Evolutionary conservation across 2,329 filamentous ascomycete genomes (phyloP).

Genomic region (Delphinella strobiligena): DNA sequence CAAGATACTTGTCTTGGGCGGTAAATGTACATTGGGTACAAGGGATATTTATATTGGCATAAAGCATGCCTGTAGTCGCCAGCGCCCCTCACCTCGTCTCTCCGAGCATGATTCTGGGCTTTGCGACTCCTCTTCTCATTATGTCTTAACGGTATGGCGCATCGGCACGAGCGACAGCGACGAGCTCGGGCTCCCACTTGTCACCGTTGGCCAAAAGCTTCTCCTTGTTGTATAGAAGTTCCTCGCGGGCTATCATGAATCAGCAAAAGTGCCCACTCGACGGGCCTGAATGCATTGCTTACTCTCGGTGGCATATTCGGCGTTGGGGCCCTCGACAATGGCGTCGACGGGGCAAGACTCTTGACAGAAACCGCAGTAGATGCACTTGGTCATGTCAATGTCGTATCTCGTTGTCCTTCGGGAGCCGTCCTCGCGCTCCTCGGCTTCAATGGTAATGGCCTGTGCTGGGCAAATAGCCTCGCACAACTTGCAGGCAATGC

Average conservation of each 20-base stretch:
- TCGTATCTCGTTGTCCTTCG: conserved; percentile 94
- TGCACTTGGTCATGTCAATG: conserved; percentile 99
- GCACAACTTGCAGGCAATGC: conserved; percentile 99
- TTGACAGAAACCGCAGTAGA: conserved; percentile 99
- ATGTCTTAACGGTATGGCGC: conserved; percentile 41
- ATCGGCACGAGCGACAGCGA: conserved; percentile 83
- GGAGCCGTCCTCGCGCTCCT: conserved; percentile 92
- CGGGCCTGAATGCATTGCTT: no score
- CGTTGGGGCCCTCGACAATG: conserved; percentile 46
- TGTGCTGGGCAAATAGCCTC: conserved; percentile 96
- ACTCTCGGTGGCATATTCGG: conserved; percentile 13
- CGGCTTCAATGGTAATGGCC: conserved; percentile 97
- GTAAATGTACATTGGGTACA: no score
- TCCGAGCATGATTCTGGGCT: no score
- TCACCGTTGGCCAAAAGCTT: conserved; percentile 41
- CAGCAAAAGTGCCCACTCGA: no score
- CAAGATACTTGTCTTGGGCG: no score
- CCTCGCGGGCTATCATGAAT: conserved; percentile 40
- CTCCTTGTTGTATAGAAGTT: conserved; percentile 97
- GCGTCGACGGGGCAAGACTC: conserved; percentile 98
- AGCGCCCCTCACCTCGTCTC: no score
- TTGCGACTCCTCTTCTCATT: neutral
- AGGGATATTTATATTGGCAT: no score
- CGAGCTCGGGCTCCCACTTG: conserved; percentile 90
- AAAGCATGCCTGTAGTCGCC: no score